Base-by-base conservation (phyloP, 2,329 filamentous ascomycete species). In the Cladosporium sp. region DNA sequence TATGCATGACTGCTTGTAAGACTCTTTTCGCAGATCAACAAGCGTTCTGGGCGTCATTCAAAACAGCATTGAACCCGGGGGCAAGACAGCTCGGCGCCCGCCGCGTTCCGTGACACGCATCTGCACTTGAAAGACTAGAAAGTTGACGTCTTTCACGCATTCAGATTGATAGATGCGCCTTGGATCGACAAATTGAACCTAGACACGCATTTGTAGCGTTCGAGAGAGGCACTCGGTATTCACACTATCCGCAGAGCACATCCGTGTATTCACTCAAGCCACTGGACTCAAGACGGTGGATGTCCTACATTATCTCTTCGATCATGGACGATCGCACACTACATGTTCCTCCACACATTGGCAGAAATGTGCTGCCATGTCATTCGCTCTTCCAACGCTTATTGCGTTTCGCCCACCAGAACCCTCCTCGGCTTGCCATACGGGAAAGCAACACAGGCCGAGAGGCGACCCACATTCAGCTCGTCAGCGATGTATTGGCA, bases 401-500 rank as follows among this genome's bases (percentile, higher is more conserved):
- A 15, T 73, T 82, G 4, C 74, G 80, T 34, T 79, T 77, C 61
- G 80, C 80, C 12, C 72, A 75, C 67, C 72, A 73, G 14, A 70
- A 55, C 30, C 78, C 77, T 28, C 71, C 76, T 47, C 74, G 74
- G 38, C 67, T 79, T 59, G 80, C 77, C 34, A 76, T 82, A 57
- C 74, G 79, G 26, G 79, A 82, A 73, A 74, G 74, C 51, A 77
- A 77, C 30, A 76, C 75, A 7, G 71, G 75, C 21, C 65, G 74
- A 34, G 75, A 78, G 63, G 74, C 75, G 47, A 80, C 77, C 1
- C 78, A 83, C 69, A 58, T 79, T 1, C 78, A 82, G 63, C 74
- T 84, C 4, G 74, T 84, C 15, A 78, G 77, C 21, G 80, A 84
- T 69, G 78, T 82, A 10, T 71, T 84, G 10, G 74, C 75, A 18